phyloP scores from a whole-genome alignment of 108 stramenopile genomes.

The Pseudonitzschia multistriata region DNA sequence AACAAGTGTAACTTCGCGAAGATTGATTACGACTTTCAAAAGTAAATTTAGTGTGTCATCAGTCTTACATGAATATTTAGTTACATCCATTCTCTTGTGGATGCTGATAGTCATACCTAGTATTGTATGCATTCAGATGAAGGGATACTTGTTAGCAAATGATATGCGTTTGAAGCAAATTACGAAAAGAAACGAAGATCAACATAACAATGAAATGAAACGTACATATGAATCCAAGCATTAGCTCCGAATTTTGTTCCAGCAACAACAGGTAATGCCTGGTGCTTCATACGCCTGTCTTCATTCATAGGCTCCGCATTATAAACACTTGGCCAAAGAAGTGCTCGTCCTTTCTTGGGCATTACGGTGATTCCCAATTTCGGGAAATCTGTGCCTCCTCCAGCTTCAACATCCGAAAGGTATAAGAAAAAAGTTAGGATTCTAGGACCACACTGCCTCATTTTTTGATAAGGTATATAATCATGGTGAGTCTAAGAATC shows the following conservation, averaged over 20 bases:
- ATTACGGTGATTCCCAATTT: conserved; percentile 51
- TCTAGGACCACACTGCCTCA: conserved; percentile 67
- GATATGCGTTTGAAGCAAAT: background rate
- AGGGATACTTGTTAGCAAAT: background rate
- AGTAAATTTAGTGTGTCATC: no score
- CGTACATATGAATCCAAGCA: conserved; percentile 83
- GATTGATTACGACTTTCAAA: no score
- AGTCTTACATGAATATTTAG: no score
- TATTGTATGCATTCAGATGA: background rate
- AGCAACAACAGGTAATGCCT: conserved; percentile 75
- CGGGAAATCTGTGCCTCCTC: conserved; percentile 79
- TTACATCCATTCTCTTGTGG: conserved; percentile 13
- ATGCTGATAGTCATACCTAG: conserved; percentile 10
- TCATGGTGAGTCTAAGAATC: conserved; percentile 61
- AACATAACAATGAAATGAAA: background rate
- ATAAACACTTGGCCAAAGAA: conserved; percentile 82
- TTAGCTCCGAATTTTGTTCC: conserved; percentile 87
- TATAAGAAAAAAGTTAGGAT: conserved; percentile 89
- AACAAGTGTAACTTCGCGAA: no score
- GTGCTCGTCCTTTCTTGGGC: conserved; percentile 74
- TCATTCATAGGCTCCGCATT: conserved; percentile 50
- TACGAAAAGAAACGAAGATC: background rate
- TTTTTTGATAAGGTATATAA: conserved; percentile 39
- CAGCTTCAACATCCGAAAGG: conserved; percentile 85
- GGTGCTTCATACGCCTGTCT: conserved; percentile 72